Percentiles rank a stretch among this genome's conserved stretches.
Evolutionary conservation across 768 basidiomycete species (phyloP).

Genomic region (Pisolithus albus): DNA sequence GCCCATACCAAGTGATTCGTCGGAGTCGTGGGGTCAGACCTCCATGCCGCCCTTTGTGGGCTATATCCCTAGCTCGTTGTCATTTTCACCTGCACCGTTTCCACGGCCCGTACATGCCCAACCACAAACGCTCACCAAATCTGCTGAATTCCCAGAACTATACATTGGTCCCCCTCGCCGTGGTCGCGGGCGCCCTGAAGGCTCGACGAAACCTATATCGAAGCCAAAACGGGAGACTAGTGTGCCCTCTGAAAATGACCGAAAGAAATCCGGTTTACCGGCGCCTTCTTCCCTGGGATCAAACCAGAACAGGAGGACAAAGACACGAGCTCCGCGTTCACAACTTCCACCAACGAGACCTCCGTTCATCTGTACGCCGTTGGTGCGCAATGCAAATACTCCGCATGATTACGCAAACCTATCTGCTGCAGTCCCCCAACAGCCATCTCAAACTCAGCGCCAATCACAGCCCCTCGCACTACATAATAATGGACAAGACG

Average conservation of each 20-base stretch:
- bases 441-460: background rate
- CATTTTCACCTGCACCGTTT: background rate
- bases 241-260: background rate
- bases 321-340: conserved; percentile 14
- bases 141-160: conserved; percentile 27
- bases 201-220: conserved; percentile 40
- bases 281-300: background rate
- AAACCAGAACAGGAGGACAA: conserved; percentile 15
- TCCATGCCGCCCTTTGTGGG: conserved; percentile 11
- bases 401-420: background rate
- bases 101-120: conserved; percentile 2
- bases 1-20: conserved; percentile 7
- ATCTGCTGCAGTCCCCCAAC: background rate
- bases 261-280: conserved; percentile 2
- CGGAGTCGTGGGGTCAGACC: conserved; percentile 7
- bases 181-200: conserved; percentile 29
- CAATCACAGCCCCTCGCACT: conserved; percentile 3
- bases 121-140: conserved; percentile 21
- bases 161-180: conserved; percentile 34
- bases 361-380: conserved; percentile 23
- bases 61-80: conserved; percentile 3
- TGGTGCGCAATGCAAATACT: conserved; percentile 7
- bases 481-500: conserved; percentile 1
- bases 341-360: conserved; percentile 14
- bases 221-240: conserved; percentile 24